phyloP scores from a whole-genome alignment of 1,284 basidiomycete genomes.

The Pholiota adiposa region DNA sequence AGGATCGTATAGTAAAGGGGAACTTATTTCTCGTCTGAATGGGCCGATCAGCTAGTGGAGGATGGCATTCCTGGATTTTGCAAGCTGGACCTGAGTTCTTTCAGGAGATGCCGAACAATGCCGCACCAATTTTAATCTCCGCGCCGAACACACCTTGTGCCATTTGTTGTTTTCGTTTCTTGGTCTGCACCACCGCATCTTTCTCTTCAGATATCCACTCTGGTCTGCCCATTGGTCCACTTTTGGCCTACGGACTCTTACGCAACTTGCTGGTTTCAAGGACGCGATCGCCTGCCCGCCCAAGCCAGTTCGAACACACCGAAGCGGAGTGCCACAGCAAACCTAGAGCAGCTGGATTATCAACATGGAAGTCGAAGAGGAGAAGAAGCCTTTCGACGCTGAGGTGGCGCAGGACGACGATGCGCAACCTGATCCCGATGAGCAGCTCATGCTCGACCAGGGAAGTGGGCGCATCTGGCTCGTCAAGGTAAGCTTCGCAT shows the following conservation, averaged over 20 bases:
- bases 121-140: not conserved
- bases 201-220: not conserved
- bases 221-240: not conserved
- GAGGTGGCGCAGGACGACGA: constrained; percentile 57
- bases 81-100: not conserved
- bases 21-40: too few relatives aligned
- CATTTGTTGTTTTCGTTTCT: not conserved
- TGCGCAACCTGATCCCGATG: constrained; percentile 75
- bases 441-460: constrained; percentile 72
- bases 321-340: not conserved
- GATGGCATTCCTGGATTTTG: not conserved
- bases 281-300: not conserved
- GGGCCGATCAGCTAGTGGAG: too few relatives aligned
- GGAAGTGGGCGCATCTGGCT: constrained; percentile 78
- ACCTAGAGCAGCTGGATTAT: not conserved
- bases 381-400: constrained; percentile 72
- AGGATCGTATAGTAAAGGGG: too few relatives aligned
- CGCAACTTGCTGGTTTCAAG: not conserved
- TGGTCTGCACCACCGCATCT: not conserved
- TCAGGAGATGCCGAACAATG: not conserved
- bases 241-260: not conserved
- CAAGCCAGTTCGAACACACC: too few relatives aligned
- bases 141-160: not conserved
- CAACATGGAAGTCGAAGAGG: constrained; percentile 54
- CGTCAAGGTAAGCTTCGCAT: constrained; percentile 61